Evolutionary conservation across 2,329 filamentous ascomycete species (phyloP), one percentile per base, ranked within the genome.

Genomic region (Beauveria varroae): DNA sequence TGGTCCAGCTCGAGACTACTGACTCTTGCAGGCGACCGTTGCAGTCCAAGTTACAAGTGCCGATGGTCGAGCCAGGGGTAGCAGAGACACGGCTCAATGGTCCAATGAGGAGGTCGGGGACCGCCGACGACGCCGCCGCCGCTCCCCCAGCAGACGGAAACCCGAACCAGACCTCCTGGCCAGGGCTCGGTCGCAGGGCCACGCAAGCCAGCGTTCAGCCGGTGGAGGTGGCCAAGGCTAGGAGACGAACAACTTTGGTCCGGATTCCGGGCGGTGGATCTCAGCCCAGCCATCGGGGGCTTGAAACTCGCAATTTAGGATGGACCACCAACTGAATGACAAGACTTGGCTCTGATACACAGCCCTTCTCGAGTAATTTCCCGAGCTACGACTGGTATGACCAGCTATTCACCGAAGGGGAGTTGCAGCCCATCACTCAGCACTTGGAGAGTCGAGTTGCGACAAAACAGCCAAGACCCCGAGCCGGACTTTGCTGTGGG

Each of bases 211-310:
- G 34, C 12, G 34, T 51, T 47, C 50, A 51, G 57, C 37, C 26
- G 28, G 50, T 53, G 28, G 57, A 60, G n/a, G 57, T 49, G 16
- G 47, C 34, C 22, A 59, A 51, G 56, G 16, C n/a, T 20, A 24
- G 34, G 40, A 46, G 24, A 30, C 14, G 24, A 40, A 46, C 41
- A 26, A 57, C 12, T 43, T 40, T 58, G 57, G 57, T 60, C 57
- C 57, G 57, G 57, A 51, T 46, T 60, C 57, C 57, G 57, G 57
- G 57, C 40, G 24, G 57, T 40, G 57, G 40, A 53, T 60, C 57
- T 60, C 57, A 60, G 50, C 57, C 57, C 28, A 47, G 57, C n/a
- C 30, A n/a, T 50, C 34, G 34, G 34, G 12, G 34, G 18, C 46
- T 40, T 22, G 40, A 46, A n/a, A 53, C 49, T 60, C 12, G 12